phyloP scores from a whole-genome alignment of 1,139 yeast species.

The Saccharomyces hybrid region DNA sequence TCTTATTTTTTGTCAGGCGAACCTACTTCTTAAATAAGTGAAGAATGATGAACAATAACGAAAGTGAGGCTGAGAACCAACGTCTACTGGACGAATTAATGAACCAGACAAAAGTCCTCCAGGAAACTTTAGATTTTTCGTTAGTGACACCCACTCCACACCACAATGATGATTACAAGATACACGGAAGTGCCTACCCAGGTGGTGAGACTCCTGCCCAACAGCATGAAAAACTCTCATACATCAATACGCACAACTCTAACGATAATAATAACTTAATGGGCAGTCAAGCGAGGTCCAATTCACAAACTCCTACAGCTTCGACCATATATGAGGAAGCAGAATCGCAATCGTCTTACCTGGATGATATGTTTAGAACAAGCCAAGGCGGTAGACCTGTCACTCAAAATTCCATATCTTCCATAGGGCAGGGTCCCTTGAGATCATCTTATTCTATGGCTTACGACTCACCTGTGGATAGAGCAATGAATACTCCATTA shows the following conservation, averaged over 20 bases:
- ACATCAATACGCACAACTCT: constrained; percentile 9
- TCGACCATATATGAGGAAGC: not conserved
- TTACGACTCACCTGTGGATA: not conserved
- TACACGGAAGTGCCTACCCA: constrained; percentile 10
- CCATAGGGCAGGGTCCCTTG: constrained; percentile 1
- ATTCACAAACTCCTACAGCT: not conserved
- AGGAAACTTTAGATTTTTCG: not conserved
- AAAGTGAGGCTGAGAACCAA: constrained; percentile 12
- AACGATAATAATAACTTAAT: not conserved
- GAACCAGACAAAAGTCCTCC: constrained; percentile 4
- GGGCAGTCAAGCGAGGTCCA: not conserved
- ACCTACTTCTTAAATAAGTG: not conserved
- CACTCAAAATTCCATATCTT: not conserved
- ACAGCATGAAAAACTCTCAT: constrained; percentile 20
- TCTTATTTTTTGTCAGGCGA: not conserved
- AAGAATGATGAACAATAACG: not conserved
- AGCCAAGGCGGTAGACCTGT: not conserved
- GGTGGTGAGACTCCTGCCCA: constrained; percentile 19
- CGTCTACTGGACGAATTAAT: constrained; percentile 14
- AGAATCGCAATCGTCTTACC: constrained; percentile 11
- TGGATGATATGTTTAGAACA: constrained; percentile 21
- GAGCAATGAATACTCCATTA: not conserved
- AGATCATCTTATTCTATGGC: not conserved
- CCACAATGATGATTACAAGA: constrained; percentile 1
- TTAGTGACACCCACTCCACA: not conserved